Base-by-base conservation (phyloP, 805 yeast species). In the Yarrowia sp. region DNA sequence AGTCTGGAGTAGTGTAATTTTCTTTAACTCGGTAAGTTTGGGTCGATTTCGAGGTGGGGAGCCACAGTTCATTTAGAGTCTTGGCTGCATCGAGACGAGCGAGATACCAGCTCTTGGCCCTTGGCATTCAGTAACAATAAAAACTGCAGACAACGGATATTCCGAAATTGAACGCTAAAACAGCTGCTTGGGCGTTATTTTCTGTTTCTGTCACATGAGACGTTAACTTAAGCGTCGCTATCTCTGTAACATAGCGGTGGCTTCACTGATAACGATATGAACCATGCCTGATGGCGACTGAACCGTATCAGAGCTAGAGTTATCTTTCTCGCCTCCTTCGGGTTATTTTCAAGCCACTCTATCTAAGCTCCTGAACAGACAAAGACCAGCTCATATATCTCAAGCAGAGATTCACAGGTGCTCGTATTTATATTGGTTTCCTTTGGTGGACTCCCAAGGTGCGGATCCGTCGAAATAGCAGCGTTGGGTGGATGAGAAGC, bases 321-420 rank as follows among this genome's bases (percentile, higher is more conserved):
- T 56, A 56, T 56, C 63, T 41, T 22, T 36, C 45, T 41, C 40
- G 48, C 63, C 48, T 56, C 22, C 11, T 56, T 41, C 63, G n/a
- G 63, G 63, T 12, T 41, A 56, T 56, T 41, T 26, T n/a, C 63
- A 41, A 56, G 63, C 63, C 63, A 56, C 63, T 56, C 63, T 56
- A 56, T 41, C 63, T 56, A 56, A 56, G 63, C 63, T 56, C 63
- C 59, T 40, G 5, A 8, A 2, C 4, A 19, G 19, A 53, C 59
- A 53, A 53, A 22, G 59, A 10, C 56, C 56, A 40, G 14, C 32
- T 9, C 22, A 36, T 19, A 38, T 53, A 53, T 53, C 59, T n/a
- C 10, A 38, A 8, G 45, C 35, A 38, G 63, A 56, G 22, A 15
- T 56, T 22, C 43, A 15, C 48, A 22, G 3, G 61, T 41, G 38